Evolutionary conservation across 495 filamentous ascomycete genomes (phyloP).

Genomic region (Lasiosphaeria ovina): DNA sequence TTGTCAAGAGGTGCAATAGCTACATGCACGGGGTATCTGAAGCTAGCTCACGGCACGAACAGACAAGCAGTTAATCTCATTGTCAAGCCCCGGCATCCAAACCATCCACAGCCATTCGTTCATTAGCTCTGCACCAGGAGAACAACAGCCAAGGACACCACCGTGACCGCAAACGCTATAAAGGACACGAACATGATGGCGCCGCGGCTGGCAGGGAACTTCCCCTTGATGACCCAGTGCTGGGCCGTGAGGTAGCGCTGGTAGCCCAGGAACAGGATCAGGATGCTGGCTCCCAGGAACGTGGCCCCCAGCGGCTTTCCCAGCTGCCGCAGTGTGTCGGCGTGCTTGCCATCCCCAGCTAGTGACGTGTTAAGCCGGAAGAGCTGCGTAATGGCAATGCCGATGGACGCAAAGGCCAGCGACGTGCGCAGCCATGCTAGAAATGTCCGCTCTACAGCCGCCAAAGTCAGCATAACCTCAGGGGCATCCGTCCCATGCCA

Average conservation of each 20-base stretch:
- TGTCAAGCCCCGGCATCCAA: too few species aligned
- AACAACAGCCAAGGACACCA: constrained; percentile 69
- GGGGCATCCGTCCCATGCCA: not conserved
- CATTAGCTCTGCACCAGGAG: constrained; percentile 54
- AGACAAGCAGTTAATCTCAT: too few species aligned
- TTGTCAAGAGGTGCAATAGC: too few species aligned
- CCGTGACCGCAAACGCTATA: constrained; percentile 67
- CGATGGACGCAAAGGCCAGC: constrained; percentile 92
- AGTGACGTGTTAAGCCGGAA: constrained; percentile 85
- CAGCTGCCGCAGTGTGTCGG: constrained; percentile 62
- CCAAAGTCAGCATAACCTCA: not conserved
- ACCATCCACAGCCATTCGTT: not conserved
- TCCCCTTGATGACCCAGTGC: constrained; percentile 88
- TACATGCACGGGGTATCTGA: too few species aligned
- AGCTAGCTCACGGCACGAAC: too few species aligned
- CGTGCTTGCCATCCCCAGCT: constrained; percentile 29
- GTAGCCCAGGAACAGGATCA: constrained; percentile 81
- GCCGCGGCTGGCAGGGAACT: constrained; percentile 89
- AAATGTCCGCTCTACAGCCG: constrained; percentile 82
- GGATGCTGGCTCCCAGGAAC: constrained; percentile 82
- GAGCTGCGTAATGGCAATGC: constrained; percentile 92
- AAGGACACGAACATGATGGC: constrained; percentile 76
- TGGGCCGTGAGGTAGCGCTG: constrained; percentile 61
- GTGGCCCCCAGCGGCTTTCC: constrained; percentile 93
- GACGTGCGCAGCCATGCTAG: constrained; percentile 96